These are phyloP conservation scores for Penicillium thymicola DNA, from an alignment of 2,329 filamentous ascomycete genomes.

Conservation along the genomic window DNA sequence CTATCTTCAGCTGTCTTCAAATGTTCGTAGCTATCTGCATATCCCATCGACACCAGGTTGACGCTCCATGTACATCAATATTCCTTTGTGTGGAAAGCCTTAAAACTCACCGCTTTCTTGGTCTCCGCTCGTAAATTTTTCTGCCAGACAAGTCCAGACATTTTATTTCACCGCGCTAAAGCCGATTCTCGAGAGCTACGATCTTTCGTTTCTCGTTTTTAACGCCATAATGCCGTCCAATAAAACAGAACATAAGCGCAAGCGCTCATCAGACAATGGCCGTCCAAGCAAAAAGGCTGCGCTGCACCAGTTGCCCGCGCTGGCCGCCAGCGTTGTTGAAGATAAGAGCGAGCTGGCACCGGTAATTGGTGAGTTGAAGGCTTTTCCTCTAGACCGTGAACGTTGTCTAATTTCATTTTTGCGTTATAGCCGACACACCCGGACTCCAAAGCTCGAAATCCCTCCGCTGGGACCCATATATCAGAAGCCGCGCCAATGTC, in stretches of 20 bases:
- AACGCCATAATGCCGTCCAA: conserved; percentile 31
- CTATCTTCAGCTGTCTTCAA: neutral
- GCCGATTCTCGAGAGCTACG: conserved; percentile 9
- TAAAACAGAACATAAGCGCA: conserved; percentile 50
- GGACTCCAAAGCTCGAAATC: conserved; percentile 32
- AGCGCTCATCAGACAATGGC: conserved; percentile 46
- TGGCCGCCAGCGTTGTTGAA: conserved; percentile 47
- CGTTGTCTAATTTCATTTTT: neutral
- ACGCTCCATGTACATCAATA: conserved; percentile 3
- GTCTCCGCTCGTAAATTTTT: conserved; percentile 25
- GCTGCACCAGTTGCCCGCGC: conserved; percentile 36
- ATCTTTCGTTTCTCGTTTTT: conserved; percentile 1
- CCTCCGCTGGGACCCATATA: conserved; percentile 39
- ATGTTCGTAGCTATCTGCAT: neutral
- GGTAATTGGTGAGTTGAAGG: conserved; percentile 45
- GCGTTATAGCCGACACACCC: conserved; percentile 32
- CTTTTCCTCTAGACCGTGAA: neutral
- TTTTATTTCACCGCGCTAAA: conserved; percentile 18
- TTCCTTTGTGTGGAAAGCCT: conserved; percentile 15
- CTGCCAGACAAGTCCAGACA: conserved; percentile 21
- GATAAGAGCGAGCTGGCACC: conserved; percentile 49
- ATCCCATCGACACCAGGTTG: neutral
- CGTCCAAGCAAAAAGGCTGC: conserved; percentile 50
- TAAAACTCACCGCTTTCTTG: conserved; percentile 24
- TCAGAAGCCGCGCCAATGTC: conserved; percentile 50